Percentiles rank a stretch among this genome's conserved stretches.
Conservation (phyloP, 306 rosid genomes). For the Myrica gale region DNA sequence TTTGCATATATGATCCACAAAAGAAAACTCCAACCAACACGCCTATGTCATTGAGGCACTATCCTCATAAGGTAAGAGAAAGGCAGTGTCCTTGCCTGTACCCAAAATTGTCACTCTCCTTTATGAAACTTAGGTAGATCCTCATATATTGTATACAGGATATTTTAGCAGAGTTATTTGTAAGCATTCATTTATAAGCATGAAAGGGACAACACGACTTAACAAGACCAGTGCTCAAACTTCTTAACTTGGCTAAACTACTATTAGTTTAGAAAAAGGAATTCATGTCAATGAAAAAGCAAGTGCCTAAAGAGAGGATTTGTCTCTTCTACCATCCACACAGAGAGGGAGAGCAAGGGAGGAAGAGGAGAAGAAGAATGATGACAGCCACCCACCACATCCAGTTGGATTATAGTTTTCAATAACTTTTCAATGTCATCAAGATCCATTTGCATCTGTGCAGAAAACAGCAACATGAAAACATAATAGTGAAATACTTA, state of each 20-base stretch:
- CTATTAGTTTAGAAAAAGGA: background rate
- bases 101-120: constrained; percentile 6
- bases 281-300: constrained; percentile 1
- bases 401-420: constrained; percentile 59
- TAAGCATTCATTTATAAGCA: background rate
- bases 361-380: constrained; percentile 25
- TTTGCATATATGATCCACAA: constrained; percentile 1
- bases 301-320: constrained; percentile 7
- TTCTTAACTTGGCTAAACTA: constrained; percentile 9
- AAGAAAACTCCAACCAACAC: background rate
- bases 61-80: background rate
- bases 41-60: background rate
- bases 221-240: constrained; percentile 1
- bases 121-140: constrained; percentile 18
- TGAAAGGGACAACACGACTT: constrained; percentile 1
- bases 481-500: constrained; percentile 18
- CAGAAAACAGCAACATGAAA: constrained; percentile 25
- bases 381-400: constrained; percentile 63
- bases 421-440: constrained; percentile 63
- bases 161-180: constrained; percentile 14
- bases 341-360: constrained; percentile 1
- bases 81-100: background rate
- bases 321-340: background rate
- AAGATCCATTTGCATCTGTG: constrained; percentile 80
- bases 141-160: constrained; percentile 1